These are phyloP conservation scores for Tuber aestivum DNA, from an alignment of 495 filamentous ascomycete genomes.

Conservation along the genomic window DNA sequence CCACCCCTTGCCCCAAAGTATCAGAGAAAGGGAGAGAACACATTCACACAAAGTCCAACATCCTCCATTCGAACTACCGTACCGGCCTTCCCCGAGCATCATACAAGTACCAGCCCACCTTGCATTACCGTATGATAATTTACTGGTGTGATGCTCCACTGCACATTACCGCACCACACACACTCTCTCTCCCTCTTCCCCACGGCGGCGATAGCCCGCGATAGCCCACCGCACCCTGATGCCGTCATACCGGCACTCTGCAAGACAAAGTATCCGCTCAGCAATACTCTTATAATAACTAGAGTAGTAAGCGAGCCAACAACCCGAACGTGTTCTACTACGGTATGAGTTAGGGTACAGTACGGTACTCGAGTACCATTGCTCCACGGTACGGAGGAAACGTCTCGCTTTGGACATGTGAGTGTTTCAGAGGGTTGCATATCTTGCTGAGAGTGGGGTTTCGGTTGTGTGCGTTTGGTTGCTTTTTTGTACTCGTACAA, in stretches of 20 bases:
- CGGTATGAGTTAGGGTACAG: no score
- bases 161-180: no score
- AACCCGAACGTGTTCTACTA: not conserved
- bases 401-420: not conserved
- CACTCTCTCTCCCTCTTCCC: no score
- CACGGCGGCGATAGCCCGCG: no score
- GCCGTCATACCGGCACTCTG: not conserved
- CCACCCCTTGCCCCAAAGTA: no score
- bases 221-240: not conserved
- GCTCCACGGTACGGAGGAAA: not conserved
- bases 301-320: not conserved
- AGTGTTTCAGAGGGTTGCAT: not conserved
- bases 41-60: no score
- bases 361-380: no score
- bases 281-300: not conserved
- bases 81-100: no score
- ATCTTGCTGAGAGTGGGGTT: not conserved
- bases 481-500: not conserved
- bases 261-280: not conserved
- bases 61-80: no score
- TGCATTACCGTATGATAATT: not conserved
- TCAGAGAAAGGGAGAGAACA: no score
- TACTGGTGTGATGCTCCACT: no score
- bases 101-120: no score
- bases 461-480: not conserved